Evolutionary conservation across 1,284 basidiomycete genomes (phyloP).

Genomic region (Fomitopsis pinicola): DNA sequence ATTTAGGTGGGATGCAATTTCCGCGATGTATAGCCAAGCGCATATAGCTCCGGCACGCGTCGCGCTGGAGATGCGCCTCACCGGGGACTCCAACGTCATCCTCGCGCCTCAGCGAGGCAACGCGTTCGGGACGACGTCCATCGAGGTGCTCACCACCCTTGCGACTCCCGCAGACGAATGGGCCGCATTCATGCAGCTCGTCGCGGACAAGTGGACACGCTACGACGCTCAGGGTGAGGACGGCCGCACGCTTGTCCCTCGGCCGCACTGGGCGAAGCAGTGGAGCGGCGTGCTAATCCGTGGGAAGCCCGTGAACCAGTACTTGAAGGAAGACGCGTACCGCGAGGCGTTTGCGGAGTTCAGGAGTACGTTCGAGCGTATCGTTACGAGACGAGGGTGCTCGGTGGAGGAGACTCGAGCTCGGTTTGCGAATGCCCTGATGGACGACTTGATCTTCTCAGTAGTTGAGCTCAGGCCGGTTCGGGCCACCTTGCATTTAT

Average conservation of each 20-base stretch:
- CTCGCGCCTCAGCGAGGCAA: conserved; percentile 14
- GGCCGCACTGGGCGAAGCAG: conserved; percentile 15
- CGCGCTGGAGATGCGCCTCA: conserved; percentile 14
- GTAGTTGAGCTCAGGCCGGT: not conserved
- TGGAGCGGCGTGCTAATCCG: conserved; percentile 6
- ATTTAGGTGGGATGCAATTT: conserved; percentile 10
- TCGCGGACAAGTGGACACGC: conserved; percentile 12
- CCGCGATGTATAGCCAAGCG: conserved; percentile 7
- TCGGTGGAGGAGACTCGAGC: conserved; percentile 6
- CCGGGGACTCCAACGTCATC: conserved; percentile 8
- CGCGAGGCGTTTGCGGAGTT: conserved; percentile 11
- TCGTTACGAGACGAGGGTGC: conserved; percentile 6
- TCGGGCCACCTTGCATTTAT: too few species aligned
- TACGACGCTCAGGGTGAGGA: conserved; percentile 4
- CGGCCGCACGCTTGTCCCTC: conserved; percentile 3
- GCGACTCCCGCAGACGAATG: conserved; percentile 7
- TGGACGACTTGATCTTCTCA: conserved; percentile 7
- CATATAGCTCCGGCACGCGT: conserved; percentile 12
- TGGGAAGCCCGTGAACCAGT: conserved; percentile 8
- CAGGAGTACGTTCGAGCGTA: conserved; percentile 4
- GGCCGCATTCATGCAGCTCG: conserved; percentile 11
- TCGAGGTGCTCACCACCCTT: conserved; percentile 14
- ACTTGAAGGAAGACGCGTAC: conserved; percentile 15
- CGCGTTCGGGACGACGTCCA: conserved; percentile 6
- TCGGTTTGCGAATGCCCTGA: conserved; percentile 8